Evolutionary conservation across 202 grass and related monocot genomes (phyloP).

Genomic region (Schoenoplectus tabernaemontani): DNA sequence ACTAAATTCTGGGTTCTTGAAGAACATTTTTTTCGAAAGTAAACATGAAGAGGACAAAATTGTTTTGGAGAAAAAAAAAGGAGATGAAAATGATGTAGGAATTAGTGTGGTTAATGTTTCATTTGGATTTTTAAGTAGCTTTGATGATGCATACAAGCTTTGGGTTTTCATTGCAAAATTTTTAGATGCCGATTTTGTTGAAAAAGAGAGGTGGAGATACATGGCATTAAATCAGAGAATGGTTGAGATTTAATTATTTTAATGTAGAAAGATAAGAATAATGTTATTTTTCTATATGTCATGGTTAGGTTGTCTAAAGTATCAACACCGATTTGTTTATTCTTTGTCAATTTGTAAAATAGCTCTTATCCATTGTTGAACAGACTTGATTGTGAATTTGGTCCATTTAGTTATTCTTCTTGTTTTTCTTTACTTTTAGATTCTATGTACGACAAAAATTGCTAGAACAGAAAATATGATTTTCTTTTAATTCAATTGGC

Average conservation of each 20-base stretch:
- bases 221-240: slow-evolving; percentile 81
- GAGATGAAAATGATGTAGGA: slow-evolving; percentile 31
- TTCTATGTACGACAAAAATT: neutral
- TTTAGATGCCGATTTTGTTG: slow-evolving; percentile 83
- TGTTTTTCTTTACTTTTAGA: neutral
- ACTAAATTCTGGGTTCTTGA: slow-evolving; percentile 62
- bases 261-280: neutral
- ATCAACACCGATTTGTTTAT: neutral
- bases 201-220: slow-evolving; percentile 95
- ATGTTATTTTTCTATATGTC: neutral
- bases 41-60: slow-evolving; percentile 30
- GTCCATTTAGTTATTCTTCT: neutral
- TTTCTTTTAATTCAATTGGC: neutral
- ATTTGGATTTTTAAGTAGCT: slow-evolving; percentile 72
- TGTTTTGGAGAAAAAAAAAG: slow-evolving; percentile 41
- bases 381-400: neutral
- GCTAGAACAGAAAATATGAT: neutral
- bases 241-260: slow-evolving; percentile 43
- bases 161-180: slow-evolving; percentile 90
- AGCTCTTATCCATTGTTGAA: slow-evolving; percentile 3
- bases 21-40: slow-evolving; percentile 62
- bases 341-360: neutral
- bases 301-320: neutral
- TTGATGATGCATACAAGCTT: slow-evolving; percentile 82
- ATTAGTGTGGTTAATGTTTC: slow-evolving; percentile 73